These are phyloP conservation scores for Yarrowia sp. DNA, from an alignment of 805 yeast genomes.

Conservation along the genomic window DNA sequence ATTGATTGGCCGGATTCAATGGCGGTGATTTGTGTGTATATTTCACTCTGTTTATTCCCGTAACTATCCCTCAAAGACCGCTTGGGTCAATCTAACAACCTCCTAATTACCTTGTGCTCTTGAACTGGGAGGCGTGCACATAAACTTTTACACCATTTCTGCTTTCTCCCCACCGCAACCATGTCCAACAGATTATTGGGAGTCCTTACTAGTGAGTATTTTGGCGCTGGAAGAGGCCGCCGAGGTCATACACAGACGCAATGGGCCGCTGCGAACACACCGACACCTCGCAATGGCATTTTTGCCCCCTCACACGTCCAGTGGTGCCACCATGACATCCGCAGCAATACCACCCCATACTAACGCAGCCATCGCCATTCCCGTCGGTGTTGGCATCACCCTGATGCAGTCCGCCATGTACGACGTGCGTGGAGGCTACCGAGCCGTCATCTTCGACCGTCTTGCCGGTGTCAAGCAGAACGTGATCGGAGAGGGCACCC, in stretches of 20 bases:
- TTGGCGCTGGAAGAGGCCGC: background rate
- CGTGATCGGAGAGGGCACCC: constrained; percentile 97
- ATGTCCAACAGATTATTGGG: constrained; percentile 26
- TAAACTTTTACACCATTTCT: constrained; percentile 20
- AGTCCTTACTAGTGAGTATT: constrained; percentile 24
- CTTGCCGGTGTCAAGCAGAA: constrained; percentile 78
- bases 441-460: constrained; percentile 95
- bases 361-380: constrained; percentile 35
- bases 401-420: constrained; percentile 72
- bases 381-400: constrained; percentile 48
- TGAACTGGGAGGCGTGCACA: constrained; percentile 26
- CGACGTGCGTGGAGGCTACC: constrained; percentile 92
- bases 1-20: background rate
- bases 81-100: background rate
- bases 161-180: constrained; percentile 25
- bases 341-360: background rate
- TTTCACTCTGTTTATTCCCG: no score
- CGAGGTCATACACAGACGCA: background rate
- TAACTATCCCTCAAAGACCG: no score
- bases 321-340: background rate
- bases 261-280: background rate
- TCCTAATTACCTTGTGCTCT: constrained; percentile 4
- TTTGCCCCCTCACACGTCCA: background rate
- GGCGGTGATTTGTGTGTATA: no score
- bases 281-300: background rate